Evolutionary conservation across 2,329 filamentous ascomycete species (phyloP), one percentile per base, ranked within the genome.

Genomic region (Chrysoporthe austroafricana): DNA sequence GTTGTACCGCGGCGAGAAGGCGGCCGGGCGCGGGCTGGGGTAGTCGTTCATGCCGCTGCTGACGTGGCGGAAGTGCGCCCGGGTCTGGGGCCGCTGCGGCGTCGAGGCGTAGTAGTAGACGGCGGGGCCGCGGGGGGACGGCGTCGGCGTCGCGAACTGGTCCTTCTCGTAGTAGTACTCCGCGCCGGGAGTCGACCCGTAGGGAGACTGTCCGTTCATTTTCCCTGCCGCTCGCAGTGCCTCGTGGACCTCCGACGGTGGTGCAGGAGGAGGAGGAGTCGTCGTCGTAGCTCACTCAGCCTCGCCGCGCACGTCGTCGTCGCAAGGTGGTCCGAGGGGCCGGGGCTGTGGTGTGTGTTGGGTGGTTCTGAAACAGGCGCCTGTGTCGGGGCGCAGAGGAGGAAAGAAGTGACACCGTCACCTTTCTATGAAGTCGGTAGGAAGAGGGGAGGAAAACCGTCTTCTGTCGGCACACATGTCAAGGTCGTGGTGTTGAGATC

Each of bases 391-490:
- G 79, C 80, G 79, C 81, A 76, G 74, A 74, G 78, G 79, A 77
- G 77, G 74, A 74, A 78, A 79, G 77, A 77, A 78, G 79, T 78
- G 79, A 81, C 76, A 77, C 81, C 80, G 84, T 87, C 85, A 87
- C 85, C 85, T 85, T 82, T 84, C 83, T 85, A 85, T 86, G 82
- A 84, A 82, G 81, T 86, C 84, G 84, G 84, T 83, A 77, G 83
- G 83, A 82, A 82, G 84, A 83, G 81, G 83, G 79, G 82, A 84
- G 78, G 80, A 82, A 78, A 79, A 80, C 75, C 80, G 80, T 83
- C 79, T 83, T 84, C 80, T 81, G 83, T 80, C 80, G 79, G 82
- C 82, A 78, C 85, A 88, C 86, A 88, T 88, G 80, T 81, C 81
- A 82, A 79, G 73, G 78, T 79, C 79, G 76, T 73, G 74, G 75